phyloP scores from a whole-genome alignment of 1,284 basidiomycete species.

The Cryptococcus floricola region DNA sequence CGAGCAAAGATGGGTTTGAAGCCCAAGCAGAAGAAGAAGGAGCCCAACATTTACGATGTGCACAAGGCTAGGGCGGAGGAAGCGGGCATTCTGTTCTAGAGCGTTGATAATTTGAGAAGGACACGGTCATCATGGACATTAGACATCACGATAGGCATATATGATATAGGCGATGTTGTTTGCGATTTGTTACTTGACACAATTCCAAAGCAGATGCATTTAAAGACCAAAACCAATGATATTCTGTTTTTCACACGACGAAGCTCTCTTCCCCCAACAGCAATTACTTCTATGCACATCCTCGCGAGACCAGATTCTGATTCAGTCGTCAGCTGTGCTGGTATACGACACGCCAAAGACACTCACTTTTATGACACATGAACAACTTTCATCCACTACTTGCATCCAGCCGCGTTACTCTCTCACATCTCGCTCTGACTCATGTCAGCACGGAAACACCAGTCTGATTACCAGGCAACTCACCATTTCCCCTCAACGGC shows the following conservation, averaged over 20 bases:
- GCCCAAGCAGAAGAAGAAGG: conserved; percentile 20
- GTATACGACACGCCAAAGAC: too few species aligned
- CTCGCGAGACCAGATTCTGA: too few species aligned
- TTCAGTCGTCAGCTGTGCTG: too few species aligned
- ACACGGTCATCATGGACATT: too few species aligned
- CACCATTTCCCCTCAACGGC: conserved; percentile 18
- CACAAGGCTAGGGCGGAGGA: not conserved
- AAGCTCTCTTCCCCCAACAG: too few species aligned
- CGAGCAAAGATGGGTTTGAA: conserved; percentile 34
- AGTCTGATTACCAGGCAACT: not conserved
- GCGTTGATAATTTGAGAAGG: too few species aligned
- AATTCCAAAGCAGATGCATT: not conserved
- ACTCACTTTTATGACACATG: not conserved
- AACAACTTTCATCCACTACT: not conserved
- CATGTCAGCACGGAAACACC: not conserved
- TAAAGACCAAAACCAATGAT: not conserved
- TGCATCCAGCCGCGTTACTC: not conserved
- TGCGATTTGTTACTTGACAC: not conserved
- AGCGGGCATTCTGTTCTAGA: too few species aligned
- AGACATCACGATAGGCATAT: too few species aligned
- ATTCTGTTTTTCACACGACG: too few species aligned
- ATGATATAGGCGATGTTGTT: too few species aligned
- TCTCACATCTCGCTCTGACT: not conserved
- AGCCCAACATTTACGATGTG: not conserved
- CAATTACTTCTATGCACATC: too few species aligned